Evolutionary conservation across 192 early-diverging fungal genomes (phyloP), one percentile per base, ranked within the genome.

Genomic region (Coemansia sp.): DNA sequence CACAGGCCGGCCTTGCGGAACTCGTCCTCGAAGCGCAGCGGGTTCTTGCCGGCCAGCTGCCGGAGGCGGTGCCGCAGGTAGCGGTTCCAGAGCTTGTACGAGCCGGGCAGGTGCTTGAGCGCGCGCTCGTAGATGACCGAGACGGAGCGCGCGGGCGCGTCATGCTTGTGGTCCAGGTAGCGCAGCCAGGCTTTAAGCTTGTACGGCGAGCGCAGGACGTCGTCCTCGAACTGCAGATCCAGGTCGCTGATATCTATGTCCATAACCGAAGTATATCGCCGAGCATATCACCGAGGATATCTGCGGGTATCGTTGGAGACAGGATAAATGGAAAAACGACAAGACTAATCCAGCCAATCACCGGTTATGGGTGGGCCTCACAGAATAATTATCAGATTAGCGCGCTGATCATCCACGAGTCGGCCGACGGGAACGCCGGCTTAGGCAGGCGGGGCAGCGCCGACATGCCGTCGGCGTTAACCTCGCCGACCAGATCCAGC

Each of bases 61-160:
- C n/a, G n/a, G n/a, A n/a, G n/a, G n/a, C 91, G 83, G 22, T 84
- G 59, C 58, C 89, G 87, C 27, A 97, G 67, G 61, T 97, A 95
- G 31, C 70, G 57, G 58, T 90, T 91, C 94, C 94, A 99, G 3
- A 99, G 81, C 67, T 95, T 96, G 73, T 95, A 99, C 6, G 90
- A 93, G 5, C 94, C 90, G 2, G 97, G 97, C 4, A 99, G 72
- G 26, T 84, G 79, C 38, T 82, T 79, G 20, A 97, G 70, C 1
- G 95, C 94, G 7, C 97, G 87, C 62, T 97, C 94, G 68, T 87
- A 93, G 1, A 97, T 67, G 25, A 89, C 80, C 39, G 80, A 83
- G 36, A 78, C 55, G 4, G 78, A 60, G 9, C 58, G 50, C 39
- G 71, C 53, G 4, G 81, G 43, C 75, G 76, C 9, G 50, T 61